Evolutionary conservation across 2,329 filamentous ascomycete species (phyloP).

Genomic region (Blastomyces gilchristii): DNA sequence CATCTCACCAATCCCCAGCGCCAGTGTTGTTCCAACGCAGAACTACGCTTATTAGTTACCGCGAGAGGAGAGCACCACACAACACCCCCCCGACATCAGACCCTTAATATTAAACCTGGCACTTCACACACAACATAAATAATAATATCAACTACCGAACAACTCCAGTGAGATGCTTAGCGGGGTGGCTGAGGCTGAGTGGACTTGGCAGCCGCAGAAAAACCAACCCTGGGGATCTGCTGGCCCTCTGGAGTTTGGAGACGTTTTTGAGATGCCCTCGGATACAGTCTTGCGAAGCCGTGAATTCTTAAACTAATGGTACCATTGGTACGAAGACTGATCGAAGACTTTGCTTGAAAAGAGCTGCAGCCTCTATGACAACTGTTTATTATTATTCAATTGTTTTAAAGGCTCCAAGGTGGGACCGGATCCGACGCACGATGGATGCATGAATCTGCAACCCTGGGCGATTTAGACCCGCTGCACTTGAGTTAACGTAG

Average conservation of each 20-base stretch:
- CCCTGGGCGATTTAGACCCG: background rate
- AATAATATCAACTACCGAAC: background rate
- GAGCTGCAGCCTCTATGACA: background rate
- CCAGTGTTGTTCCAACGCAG: background rate
- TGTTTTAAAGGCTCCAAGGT: background rate
- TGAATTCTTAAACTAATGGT: background rate
- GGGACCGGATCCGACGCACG: background rate
- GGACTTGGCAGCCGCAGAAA: background rate
- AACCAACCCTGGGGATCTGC: background rate
- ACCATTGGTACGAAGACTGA: background rate
- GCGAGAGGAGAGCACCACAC: no score
- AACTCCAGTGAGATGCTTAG: background rate
- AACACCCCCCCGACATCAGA: no score
- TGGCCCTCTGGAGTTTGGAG: background rate
- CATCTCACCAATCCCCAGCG: no score
- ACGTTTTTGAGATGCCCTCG: background rate
- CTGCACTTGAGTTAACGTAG: background rate
- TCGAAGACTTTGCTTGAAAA: background rate
- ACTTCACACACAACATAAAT: background rate
- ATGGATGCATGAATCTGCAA: background rate
- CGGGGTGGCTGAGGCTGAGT: background rate
- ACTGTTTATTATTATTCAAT: background rate
- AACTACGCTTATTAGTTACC: no score
- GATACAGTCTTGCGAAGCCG: background rate
- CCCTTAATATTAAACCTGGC: background rate